A percentile compares a stretch with the other conserved stretches of the same genome.
phyloP scores from a whole-genome alignment of 1,284 basidiomycete genomes.

The Phlebopus sp. region DNA sequence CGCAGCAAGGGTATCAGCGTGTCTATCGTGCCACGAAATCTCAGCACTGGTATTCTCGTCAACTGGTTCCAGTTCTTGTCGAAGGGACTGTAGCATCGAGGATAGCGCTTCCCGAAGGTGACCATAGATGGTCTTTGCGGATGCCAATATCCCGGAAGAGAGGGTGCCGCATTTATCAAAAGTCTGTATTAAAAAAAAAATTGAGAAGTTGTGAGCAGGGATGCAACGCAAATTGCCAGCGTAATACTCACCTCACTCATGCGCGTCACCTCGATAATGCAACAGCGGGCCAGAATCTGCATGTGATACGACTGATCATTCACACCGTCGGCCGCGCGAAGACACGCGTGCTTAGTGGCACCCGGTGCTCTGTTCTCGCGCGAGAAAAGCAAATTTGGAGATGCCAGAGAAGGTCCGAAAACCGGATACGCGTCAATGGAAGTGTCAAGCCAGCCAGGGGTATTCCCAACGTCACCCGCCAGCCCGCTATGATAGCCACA shows the following conservation, averaged over 20 bases:
- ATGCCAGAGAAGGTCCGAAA: no score
- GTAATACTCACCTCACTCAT: neutral
- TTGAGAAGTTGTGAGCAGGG: no score
- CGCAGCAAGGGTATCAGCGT: neutral
- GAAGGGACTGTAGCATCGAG: neutral
- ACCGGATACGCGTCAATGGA: no score
- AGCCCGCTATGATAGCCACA: no score
- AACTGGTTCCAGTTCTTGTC: neutral
- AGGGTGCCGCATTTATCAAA: neutral
- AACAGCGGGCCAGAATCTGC: neutral
- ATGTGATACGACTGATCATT: neutral
- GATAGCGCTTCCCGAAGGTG: neutral
- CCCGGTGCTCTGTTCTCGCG: no score
- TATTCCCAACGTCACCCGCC: no score
- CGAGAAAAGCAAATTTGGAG: no score
- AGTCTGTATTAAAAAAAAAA: neutral
- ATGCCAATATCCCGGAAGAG: neutral
- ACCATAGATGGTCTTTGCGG: neutral
- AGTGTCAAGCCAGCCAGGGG: no score
- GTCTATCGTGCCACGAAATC: neutral
- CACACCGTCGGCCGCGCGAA: neutral
- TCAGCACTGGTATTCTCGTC: neutral
- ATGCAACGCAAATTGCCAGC: neutral
- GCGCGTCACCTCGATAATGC: neutral
- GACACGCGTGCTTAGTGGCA: neutral